Conservation (phyloP, 768 basidiomycete species). For the Psilocybe cubensis region DNA sequence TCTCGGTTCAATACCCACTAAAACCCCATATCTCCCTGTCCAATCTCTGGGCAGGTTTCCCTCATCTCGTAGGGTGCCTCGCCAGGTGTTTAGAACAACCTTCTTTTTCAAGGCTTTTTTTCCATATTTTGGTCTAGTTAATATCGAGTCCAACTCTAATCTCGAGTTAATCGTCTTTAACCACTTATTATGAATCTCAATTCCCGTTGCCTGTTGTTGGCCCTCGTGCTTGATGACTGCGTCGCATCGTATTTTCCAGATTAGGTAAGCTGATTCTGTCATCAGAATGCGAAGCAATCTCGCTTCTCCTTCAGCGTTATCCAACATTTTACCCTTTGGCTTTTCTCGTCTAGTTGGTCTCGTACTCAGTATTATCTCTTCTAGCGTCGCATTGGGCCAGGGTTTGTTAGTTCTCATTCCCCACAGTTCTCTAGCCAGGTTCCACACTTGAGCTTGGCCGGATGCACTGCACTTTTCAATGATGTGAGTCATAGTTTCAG, state of each 20-base stretch:
- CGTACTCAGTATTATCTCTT: background rate
- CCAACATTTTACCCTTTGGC: too few relatives aligned
- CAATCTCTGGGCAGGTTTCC: slow-evolving; percentile 7
- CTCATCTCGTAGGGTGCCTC: slow-evolving; percentile 4
- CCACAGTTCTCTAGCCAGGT: slow-evolving; percentile 1
- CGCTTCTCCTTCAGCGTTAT: background rate
- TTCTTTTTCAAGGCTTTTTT: slow-evolving; percentile 1
- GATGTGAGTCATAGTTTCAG: background rate
- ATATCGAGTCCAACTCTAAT: background rate
- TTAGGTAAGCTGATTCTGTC: slow-evolving; percentile 5
- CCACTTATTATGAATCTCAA: background rate
- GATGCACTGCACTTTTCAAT: background rate
- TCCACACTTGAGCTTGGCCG: background rate
- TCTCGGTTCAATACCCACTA: slow-evolving; percentile 11
- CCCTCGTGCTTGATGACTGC: background rate
- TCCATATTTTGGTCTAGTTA: background rate
- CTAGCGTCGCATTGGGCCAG: background rate
- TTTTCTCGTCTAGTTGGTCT: too few relatives aligned
- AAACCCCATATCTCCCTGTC: slow-evolving; percentile 4
- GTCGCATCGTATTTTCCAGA: slow-evolving; percentile 6
- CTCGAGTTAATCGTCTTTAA: background rate
- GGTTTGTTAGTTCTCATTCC: background rate
- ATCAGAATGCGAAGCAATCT: slow-evolving; percentile 1
- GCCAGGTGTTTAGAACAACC: background rate
- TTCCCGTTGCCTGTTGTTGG: background rate